Conservation (phyloP, 148 eudicot genomes). For the Heliosperma pusillum region DNA sequence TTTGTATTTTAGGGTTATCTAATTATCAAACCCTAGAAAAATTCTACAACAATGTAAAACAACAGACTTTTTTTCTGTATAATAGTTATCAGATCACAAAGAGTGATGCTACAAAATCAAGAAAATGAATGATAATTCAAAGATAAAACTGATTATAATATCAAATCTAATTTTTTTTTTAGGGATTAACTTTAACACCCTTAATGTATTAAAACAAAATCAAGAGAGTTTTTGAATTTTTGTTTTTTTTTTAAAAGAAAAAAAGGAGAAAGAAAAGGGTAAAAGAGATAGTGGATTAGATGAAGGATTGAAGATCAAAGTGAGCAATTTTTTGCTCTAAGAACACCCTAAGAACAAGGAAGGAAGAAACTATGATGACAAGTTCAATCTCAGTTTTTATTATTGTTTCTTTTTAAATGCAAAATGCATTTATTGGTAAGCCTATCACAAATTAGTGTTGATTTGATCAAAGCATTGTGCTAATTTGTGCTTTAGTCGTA, state of each 20-base stretch:
- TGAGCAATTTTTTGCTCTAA: not conserved
- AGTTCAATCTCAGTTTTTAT: not conserved
- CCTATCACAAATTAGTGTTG: not conserved
- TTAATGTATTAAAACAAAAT: not conserved
- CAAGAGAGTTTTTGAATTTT: not conserved
- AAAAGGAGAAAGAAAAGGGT: not conserved
- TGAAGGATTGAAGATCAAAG: not conserved
- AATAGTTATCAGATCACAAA: not conserved
- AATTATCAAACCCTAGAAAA: constrained; percentile 8
- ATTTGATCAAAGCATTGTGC: not conserved
- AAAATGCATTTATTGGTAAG: not conserved
- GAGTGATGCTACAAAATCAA: not conserved
- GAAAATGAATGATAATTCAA: not conserved
- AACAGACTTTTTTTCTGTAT: not conserved
- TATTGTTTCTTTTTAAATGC: no score
- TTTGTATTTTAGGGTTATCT: constrained; percentile 16
- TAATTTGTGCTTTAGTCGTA: not conserved
- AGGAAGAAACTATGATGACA: not conserved
- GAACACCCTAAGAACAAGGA: not conserved
- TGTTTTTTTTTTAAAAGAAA: not conserved
- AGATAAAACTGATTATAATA: no score
- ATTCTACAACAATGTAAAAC: not conserved
- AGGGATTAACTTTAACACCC: not conserved
- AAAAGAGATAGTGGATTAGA: not conserved
- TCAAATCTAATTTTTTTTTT: no score